Evolutionary conservation across 2,329 filamentous ascomycete genomes (phyloP).

Genomic region (Arthroderma sp.): DNA sequence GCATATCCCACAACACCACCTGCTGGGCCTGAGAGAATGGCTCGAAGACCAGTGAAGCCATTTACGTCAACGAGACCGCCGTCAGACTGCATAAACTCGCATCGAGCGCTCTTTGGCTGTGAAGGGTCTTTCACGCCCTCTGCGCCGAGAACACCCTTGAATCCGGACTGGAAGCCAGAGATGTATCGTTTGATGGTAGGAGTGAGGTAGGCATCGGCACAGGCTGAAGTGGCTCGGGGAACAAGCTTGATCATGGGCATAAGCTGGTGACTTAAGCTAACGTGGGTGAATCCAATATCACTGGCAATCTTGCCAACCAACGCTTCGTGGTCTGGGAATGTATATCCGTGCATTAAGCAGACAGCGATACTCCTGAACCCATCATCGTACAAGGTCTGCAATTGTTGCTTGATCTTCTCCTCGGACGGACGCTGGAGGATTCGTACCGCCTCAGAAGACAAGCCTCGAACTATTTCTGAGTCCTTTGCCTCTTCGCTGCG

Average conservation of each 20-base stretch:
- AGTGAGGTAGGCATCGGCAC: slow-evolving; percentile 68
- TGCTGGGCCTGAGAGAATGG: slow-evolving; percentile 81
- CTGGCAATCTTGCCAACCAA: slow-evolving; percentile 62
- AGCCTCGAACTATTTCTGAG: slow-evolving; percentile 53
- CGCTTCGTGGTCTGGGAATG: slow-evolving; percentile 75
- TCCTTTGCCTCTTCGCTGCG: slow-evolving; percentile 32
- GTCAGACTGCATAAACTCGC: slow-evolving; percentile 91
- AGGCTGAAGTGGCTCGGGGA: slow-evolving; percentile 61
- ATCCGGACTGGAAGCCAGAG: slow-evolving; percentile 64
- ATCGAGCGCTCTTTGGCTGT: slow-evolving; percentile 58
- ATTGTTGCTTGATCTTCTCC: slow-evolving; percentile 43
- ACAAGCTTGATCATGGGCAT: slow-evolving; percentile 86
- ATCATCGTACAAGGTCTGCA: slow-evolving; percentile 55
- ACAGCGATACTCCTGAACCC: slow-evolving; percentile 76
- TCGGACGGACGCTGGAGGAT: slow-evolving; percentile 51
- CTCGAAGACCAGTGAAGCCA: slow-evolving; percentile 66
- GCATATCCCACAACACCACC: slow-evolving; percentile 88
- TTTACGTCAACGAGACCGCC: slow-evolving; percentile 46
- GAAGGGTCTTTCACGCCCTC: slow-evolving; percentile 57
- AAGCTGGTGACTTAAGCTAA: slow-evolving; percentile 66
- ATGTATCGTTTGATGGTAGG: slow-evolving; percentile 70
- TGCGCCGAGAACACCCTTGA: slow-evolving; percentile 66
- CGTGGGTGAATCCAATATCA: slow-evolving; percentile 71
- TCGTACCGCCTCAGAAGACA: slow-evolving; percentile 63
- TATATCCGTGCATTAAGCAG: slow-evolving; percentile 85